Percentiles rank a stretch among this genome's conserved stretches.
phyloP scores from a whole-genome alignment of 768 basidiomycete species.

The Glaciozyma martinii region DNA sequence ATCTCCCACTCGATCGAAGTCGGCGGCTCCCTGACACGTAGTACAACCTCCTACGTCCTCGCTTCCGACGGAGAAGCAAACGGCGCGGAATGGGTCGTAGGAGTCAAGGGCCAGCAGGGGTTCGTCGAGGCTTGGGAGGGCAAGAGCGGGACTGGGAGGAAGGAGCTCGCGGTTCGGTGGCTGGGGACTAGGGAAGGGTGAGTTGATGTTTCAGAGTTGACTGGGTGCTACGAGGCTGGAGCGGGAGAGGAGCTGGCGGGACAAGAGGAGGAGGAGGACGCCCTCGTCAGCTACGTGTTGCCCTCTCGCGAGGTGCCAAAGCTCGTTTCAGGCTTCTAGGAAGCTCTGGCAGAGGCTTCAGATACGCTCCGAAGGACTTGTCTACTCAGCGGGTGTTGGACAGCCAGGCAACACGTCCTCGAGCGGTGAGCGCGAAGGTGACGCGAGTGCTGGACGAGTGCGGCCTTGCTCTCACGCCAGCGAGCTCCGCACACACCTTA shows the following conservation, averaged over 20 bases:
- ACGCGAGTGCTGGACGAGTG: background rate
- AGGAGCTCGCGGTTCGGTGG: background rate
- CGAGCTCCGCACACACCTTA: background rate
- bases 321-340: too few species aligned
- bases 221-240: too few species aligned
- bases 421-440: too few species aligned
- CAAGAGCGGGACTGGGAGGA: background rate
- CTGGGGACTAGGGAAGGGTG: background rate
- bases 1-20: conserved; percentile 83
- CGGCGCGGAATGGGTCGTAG: conserved; percentile 31
- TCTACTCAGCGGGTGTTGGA: too few species aligned
- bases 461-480: background rate
- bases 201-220: too few species aligned
- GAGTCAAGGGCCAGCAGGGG: conserved; percentile 33
- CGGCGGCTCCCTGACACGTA: conserved; percentile 74
- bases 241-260: too few species aligned
- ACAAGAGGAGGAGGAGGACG: too few species aligned
- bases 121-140: conserved; percentile 21
- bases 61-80: conserved; percentile 48
- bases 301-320: too few species aligned
- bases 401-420: too few species aligned
- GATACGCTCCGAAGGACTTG: too few species aligned
- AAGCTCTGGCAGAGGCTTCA: too few species aligned
- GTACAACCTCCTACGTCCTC: conserved; percentile 80
- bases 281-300: too few species aligned